Evolutionary conservation across 1,139 yeast species (phyloP), one percentile per base, ranked within the genome.

Genomic region (Magnusiomyces ingens): DNA sequence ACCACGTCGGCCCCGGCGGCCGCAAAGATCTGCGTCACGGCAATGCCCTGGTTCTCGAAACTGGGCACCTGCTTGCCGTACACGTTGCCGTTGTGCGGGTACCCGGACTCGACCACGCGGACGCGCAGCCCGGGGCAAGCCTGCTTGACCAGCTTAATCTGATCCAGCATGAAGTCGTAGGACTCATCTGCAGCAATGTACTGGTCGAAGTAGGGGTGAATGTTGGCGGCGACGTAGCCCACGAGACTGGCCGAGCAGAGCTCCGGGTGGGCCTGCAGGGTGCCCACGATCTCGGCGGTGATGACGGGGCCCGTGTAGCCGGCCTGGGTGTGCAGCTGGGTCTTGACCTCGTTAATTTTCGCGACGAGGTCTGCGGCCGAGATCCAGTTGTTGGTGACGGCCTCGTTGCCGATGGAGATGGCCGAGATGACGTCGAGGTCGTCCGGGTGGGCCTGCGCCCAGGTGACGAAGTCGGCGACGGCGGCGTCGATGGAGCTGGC

Each of bases 361-460:
- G 70, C 54, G 36, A 83, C 73, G 59, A 90, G 76, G 17, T 84
- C 84, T 29, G 70, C 63, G 15, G 79, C 88, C 6, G 84, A 65
- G 61, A 79, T 74, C 68, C 70, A 85, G 10, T 81, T 81, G 46
- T 82, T 75, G 62, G 77, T 77, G 56, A 90, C 73, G 29, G 95
- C 96, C 72, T 90, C 97, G 65, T 90, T 90, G 57, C 96, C 97
- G 57, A 90, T 75, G 22, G 95, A 85, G 61, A 90, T 76, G 66
- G 75, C 82, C 56, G 83, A 84, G 69, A 89, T 83, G 12, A 84
- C 72, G 56, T 74, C 81, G 93, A 94, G 90, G 55, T 77, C 68
- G 65, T 78, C 77, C 49, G 71, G 71, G 32, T 57, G 51, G 17
- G 60, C 50, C 17, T 61, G 51, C 35, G 71, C 75, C 60, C 77